Conservation (phyloP, 2,329 filamentous ascomycete species). For the Leptosphaerulina australis region DNA sequence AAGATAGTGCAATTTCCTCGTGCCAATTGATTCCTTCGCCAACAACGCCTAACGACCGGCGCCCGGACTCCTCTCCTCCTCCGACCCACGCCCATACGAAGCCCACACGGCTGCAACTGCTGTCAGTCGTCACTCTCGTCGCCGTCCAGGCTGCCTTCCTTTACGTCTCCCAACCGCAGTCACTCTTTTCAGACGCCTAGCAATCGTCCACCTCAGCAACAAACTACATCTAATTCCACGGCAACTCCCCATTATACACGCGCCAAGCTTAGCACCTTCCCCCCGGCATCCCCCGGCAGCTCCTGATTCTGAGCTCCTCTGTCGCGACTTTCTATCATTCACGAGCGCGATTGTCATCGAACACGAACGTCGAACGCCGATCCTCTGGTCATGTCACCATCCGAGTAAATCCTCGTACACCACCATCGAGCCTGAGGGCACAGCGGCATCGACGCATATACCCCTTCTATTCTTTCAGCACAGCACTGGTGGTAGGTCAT, state of each 20-base stretch:
- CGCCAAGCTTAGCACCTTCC: conserved; percentile 29
- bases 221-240: conserved; percentile 25
- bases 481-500: conserved; percentile 38
- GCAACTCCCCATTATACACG: conserved; percentile 18
- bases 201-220: conserved; percentile 19
- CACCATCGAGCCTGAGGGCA: conserved; percentile 18
- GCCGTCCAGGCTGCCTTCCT: conserved; percentile 26
- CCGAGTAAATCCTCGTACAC: conserved; percentile 16
- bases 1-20: conserved; percentile 14
- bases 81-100: conserved; percentile 13
- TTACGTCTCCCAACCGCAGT: conserved; percentile 42
- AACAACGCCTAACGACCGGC: conserved; percentile 16
- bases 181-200: conserved; percentile 44
- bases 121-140: conserved; percentile 23
- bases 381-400: conserved; percentile 17
- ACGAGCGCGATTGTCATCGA: conserved; percentile 10
- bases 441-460: conserved; percentile 16
- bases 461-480: conserved; percentile 29
- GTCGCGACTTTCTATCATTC: conserved; percentile 14
- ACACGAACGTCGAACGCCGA: conserved; percentile 7
- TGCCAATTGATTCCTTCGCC: conserved; percentile 18
- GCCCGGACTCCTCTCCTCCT: conserved; percentile 18
- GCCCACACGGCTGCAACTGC: conserved; percentile 17
- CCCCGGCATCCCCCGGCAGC: conserved; percentile 28
- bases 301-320: conserved; percentile 16